Evolutionary conservation across 805 yeast genomes (phyloP).

Genomic region (Zygosaccharomyces kombuchaensis): DNA sequence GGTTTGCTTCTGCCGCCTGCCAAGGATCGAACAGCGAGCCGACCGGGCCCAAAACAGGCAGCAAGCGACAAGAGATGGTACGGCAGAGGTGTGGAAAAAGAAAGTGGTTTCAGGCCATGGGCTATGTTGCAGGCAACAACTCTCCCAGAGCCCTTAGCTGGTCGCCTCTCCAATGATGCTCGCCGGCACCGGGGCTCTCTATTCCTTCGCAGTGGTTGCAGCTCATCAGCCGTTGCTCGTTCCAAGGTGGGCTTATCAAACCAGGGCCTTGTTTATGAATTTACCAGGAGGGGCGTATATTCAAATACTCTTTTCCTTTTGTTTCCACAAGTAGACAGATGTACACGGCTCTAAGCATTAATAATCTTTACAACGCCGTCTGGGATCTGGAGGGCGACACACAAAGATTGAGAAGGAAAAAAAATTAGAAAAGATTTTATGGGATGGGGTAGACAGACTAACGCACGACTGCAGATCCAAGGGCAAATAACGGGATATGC

Average conservation of each 20-base stretch:
- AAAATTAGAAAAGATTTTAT: neutral
- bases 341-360: neutral
- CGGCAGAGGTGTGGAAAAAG: neutral
- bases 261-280: neutral
- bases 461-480: neutral
- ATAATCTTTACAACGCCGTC: neutral
- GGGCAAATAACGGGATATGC: too few species aligned
- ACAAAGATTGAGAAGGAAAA: neutral
- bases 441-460: slow-evolving; percentile 4
- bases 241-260: neutral
- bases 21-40: slow-evolving; percentile 1
- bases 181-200: neutral
- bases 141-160: neutral
- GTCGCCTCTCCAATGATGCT: neutral
- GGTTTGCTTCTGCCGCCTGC: slow-evolving; percentile 7
- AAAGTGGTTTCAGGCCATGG: neutral
- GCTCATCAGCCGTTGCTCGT: neutral
- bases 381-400: neutral
- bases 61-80: neutral
- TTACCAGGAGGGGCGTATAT: neutral
- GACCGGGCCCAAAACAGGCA: neutral
- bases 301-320: neutral
- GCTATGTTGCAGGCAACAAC: too few species aligned
- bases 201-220: neutral
- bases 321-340: neutral